These are phyloP conservation scores for Pleurotus salmoneostramineus DNA, from an alignment of 768 basidiomycete genomes.

Conservation along the genomic window DNA sequence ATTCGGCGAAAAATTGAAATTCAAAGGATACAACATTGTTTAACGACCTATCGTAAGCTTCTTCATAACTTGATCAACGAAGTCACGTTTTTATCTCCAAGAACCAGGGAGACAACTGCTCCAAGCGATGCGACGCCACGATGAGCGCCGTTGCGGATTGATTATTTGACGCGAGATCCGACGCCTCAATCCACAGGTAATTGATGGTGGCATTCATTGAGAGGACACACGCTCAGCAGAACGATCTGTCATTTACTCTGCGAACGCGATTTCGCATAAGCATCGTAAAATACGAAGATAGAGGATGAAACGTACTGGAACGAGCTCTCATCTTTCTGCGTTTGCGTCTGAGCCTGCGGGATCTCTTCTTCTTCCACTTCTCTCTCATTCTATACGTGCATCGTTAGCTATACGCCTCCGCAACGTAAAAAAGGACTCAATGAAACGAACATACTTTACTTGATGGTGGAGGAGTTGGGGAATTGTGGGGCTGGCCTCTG, in stretches of 20 bases:
- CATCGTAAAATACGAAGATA: background rate
- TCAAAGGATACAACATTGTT: background rate
- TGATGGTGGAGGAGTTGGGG: conserved; percentile 21
- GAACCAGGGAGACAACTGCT: conserved; percentile 4
- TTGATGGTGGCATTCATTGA: conserved; percentile 2
- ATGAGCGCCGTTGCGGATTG: background rate
- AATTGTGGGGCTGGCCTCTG: background rate
- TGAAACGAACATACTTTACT: conserved; percentile 22
- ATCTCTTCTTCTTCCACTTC: conserved; percentile 97
- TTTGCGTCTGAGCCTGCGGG: conserved; percentile 88
- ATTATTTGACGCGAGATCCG: background rate
- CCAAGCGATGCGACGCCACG: conserved; percentile 4
- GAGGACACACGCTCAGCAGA: conserved; percentile 1
- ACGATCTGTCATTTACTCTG: conserved; percentile 6
- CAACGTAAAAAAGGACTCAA: background rate
- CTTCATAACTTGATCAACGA: background rate
- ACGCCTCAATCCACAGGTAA: background rate
- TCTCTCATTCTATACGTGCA: conserved; percentile 70
- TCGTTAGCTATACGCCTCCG: background rate
- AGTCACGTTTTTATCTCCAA: background rate
- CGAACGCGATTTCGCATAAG: background rate
- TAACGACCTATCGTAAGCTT: conserved; percentile 2
- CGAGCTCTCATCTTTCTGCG: conserved; percentile 60
- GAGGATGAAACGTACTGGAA: conserved; percentile 3
- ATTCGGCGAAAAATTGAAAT: no score